Evolutionary conservation across 352 stramenopile species (phyloP).

Genomic region (Hyaloperonospora brassicae): DNA sequence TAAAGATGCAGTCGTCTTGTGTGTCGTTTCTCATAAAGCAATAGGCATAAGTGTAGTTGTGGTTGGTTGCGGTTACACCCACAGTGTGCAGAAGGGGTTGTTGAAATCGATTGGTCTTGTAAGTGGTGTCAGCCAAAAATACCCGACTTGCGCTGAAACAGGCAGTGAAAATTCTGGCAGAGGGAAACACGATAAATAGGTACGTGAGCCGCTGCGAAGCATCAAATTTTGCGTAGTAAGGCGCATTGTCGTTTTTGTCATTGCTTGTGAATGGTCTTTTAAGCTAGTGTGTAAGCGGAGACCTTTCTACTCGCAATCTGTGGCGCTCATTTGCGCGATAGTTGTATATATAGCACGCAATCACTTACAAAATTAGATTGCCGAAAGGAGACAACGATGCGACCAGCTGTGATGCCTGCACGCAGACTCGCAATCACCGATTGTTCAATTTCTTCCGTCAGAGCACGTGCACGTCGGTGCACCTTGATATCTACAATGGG

Average conservation of each 20-base stretch:
- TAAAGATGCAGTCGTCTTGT: too few relatives aligned
- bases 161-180: not conserved
- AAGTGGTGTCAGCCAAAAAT: too few relatives aligned
- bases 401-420: not conserved
- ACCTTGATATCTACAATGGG: not conserved
- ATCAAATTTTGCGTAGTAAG: too few relatives aligned
- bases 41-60: not conserved
- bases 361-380: not conserved
- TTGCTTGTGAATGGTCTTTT: not conserved
- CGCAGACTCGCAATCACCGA: not conserved
- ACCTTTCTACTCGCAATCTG: not conserved
- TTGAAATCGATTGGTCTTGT: too few relatives aligned
- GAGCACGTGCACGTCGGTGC: not conserved
- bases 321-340: not conserved
- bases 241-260: too few relatives aligned
- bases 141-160: too few relatives aligned
- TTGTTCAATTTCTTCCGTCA: not conserved
- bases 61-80: not conserved
- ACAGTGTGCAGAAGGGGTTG: not conserved
- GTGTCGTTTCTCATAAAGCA: not conserved
- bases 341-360: not conserved
- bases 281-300: not conserved
- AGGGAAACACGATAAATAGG: not conserved
- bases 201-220: not conserved
- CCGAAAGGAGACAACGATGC: not conserved